Evolutionary conservation across 2,329 filamentous ascomycete genomes (phyloP).

Genomic region (Sporothrix curviconia): DNA sequence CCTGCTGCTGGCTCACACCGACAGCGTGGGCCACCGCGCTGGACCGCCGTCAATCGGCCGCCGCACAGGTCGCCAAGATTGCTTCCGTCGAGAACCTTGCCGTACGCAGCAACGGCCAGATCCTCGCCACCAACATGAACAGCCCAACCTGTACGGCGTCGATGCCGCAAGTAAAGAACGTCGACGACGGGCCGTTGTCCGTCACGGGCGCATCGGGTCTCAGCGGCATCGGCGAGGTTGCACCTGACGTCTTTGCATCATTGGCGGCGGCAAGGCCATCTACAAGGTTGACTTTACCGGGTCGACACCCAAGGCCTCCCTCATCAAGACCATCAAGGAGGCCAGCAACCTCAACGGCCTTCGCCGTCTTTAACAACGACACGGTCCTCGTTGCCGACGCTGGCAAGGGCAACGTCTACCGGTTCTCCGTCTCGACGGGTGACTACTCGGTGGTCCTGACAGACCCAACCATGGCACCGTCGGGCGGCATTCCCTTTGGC

Average conservation of each 20-base stretch:
- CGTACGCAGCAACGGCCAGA: slow-evolving; percentile 26
- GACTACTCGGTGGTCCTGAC: slow-evolving; percentile 22
- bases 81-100: slow-evolving; percentile 28
- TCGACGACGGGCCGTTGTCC: slow-evolving; percentile 24
- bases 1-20: background rate
- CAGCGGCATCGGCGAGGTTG: slow-evolving; percentile 27
- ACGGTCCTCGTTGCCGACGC: slow-evolving; percentile 28
- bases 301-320: slow-evolving; percentile 19
- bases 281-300: slow-evolving; percentile 28
- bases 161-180: slow-evolving; percentile 24
- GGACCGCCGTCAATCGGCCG: slow-evolving; percentile 23
- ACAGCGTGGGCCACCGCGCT: slow-evolving; percentile 8
- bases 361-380: slow-evolving; percentile 25
- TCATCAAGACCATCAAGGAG: slow-evolving; percentile 26
- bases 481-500: slow-evolving; percentile 27
- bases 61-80: slow-evolving; percentile 23
- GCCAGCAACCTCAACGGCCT: slow-evolving; percentile 29
- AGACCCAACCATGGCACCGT: slow-evolving; percentile 27
- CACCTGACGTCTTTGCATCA: slow-evolving; percentile 27
- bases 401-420: slow-evolving; percentile 25
- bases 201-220: slow-evolving; percentile 25
- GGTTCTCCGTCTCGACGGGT: slow-evolving; percentile 24
- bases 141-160: slow-evolving; percentile 26
- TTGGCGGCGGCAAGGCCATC: slow-evolving; percentile 27
- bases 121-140: slow-evolving; percentile 31